Evolutionary conservation across 2,329 filamentous ascomycete genomes (phyloP).

Genomic region (Xylariaceae sp.): DNA sequence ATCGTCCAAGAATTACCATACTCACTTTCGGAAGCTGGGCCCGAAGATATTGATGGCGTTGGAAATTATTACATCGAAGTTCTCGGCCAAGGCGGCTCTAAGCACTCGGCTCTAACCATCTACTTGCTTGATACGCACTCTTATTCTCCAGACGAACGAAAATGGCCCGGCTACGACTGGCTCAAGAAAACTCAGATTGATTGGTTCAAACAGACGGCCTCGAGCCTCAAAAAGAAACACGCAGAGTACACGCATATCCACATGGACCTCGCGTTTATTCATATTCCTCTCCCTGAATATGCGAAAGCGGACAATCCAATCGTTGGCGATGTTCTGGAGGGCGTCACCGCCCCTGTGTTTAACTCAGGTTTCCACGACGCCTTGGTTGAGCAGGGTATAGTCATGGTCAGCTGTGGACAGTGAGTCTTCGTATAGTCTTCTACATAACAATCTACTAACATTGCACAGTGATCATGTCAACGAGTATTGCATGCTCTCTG

Average conservation of each 20-base stretch:
- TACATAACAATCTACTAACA: conserved; percentile 9
- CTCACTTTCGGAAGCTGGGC: conserved; percentile 80
- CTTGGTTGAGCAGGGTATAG: conserved; percentile 77
- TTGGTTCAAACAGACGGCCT: conserved; percentile 83
- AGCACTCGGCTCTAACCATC: conserved; percentile 88
- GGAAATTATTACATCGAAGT: conserved; percentile 95
- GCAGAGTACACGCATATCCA: conserved; percentile 85
- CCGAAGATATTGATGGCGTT: conserved; percentile 79
- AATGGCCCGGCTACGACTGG: conserved; percentile 95
- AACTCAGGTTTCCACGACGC: conserved; percentile 94
- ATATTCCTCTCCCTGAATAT: conserved; percentile 94
- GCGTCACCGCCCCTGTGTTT: conserved; percentile 79
- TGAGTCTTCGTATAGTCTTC: conserved; percentile 41
- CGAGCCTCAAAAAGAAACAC: conserved; percentile 71
- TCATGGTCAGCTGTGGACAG: conserved; percentile 90
- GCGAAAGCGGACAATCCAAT: conserved; percentile 53
- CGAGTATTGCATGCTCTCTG: conserved; percentile 82
- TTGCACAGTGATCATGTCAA: conserved; percentile 78
- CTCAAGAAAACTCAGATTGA: conserved; percentile 89
- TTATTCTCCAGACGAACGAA: conserved; percentile 83
- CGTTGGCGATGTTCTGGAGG: conserved; percentile 74
- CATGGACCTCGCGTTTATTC: conserved; percentile 94
- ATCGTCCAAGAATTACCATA: conserved; percentile 84
- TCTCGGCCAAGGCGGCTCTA: conserved; percentile 70
- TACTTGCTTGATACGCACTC: conserved; percentile 92